Evolutionary conservation across 331 rosid species (phyloP).

Genomic region (Malus hybrid): DNA sequence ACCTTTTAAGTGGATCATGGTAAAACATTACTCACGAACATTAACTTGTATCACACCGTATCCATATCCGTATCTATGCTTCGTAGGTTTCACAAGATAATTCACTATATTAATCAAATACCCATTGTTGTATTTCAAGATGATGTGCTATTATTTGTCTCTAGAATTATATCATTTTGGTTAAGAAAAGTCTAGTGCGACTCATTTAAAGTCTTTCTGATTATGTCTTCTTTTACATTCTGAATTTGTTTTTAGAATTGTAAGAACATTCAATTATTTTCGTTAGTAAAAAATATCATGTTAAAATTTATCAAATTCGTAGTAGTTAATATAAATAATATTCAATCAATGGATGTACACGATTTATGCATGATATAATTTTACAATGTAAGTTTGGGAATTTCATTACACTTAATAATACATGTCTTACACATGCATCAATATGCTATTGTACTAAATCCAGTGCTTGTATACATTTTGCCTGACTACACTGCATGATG

Average conservation of each 20-base stretch:
- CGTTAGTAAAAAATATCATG: neutral
- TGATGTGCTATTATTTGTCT: neutral
- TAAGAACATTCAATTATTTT: neutral
- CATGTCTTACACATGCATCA: neutral
- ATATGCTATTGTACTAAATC: neutral
- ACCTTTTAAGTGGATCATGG: neutral
- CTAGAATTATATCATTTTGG: neutral
- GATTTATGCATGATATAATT: neutral
- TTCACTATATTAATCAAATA: neutral
- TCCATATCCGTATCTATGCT: neutral
- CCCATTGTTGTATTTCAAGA: neutral
- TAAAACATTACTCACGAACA: neutral
- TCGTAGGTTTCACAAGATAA: neutral
- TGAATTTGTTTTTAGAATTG: neutral
- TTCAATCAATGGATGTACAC: neutral
- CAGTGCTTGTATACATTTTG: neutral
- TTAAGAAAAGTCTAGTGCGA: neutral
- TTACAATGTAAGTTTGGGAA: neutral
- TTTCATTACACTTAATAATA: too few relatives aligned
- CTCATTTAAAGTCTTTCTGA: neutral
- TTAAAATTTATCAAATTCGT: neutral
- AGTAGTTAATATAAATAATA: neutral
- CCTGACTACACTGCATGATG: neutral
- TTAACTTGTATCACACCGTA: neutral
- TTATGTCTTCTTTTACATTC: neutral